Evolutionary conservation across 805 yeast genomes (phyloP), one percentile per base, ranked within the genome.

Genomic region (Metschnikowia gruessii): DNA sequence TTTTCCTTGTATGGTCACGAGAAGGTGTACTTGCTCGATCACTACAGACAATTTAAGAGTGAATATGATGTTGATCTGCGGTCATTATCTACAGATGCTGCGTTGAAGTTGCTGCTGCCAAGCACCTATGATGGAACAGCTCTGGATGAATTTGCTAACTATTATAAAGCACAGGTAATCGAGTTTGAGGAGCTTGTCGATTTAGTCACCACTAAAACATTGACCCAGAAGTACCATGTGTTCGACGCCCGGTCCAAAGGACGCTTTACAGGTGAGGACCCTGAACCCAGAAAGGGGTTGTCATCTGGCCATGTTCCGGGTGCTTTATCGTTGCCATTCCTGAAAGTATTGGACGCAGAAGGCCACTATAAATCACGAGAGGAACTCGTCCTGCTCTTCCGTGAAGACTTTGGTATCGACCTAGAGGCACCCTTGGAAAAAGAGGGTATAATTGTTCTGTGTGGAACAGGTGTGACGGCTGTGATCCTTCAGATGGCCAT

Each of bases 381-480:
- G 10, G 80, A 77, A 37, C 60, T 92, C 32, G 48, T 61, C 6
- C 59, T 66, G 13, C 62, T 81, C 10, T 76, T 90, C 53, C 59
- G 59, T 43, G 35, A 48, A 3, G 70, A 66, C 10, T 66, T 63
- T 37, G 64, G 58, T 7, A 34, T 71, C 8, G 68, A 66, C 35
- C 63, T 75, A 34, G 40, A 60, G 16, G 49, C 56, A 48, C 43
- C 65, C 46, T 48, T 56, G 10, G 65, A 72, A 15, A 83, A 85
- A 58, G 46, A 42, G 37, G 91, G 88, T 11, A 81, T 87, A 16
- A 81, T 94, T 41, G 86, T 85, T 33, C 81, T 87, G 87, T 94
- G 99, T 63, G 99, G 98, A 24, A 85, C 97, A 0, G 99, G 98
- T 38, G 97, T 94, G 40, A 84, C 97, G 10, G 98, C 97, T 0